A percentile compares a stretch with the other conserved stretches of the same genome.
Evolutionary conservation across 2,329 filamentous ascomycete genomes (phyloP).

Genomic region (Emmonsiellopsis sp.): DNA sequence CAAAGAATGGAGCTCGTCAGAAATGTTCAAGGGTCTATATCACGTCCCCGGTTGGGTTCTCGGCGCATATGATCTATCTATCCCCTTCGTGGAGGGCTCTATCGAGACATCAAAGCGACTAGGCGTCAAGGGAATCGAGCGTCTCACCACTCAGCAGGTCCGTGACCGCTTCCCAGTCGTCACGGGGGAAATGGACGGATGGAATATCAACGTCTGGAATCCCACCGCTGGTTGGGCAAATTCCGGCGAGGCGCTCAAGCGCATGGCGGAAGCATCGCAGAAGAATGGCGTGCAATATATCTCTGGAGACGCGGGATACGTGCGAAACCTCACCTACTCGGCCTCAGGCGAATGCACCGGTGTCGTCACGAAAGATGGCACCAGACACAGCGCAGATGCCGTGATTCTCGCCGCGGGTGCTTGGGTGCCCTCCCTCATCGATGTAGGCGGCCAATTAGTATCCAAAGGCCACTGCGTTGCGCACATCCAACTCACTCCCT

Average conservation of each 20-base stretch:
- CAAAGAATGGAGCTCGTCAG: conserved; percentile 36
- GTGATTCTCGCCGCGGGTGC: conserved; percentile 45
- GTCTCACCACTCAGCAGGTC: background rate
- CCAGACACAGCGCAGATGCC: conserved; percentile 32
- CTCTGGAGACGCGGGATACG: conserved; percentile 32
- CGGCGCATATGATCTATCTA: conserved; percentile 24
- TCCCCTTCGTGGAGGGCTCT: background rate
- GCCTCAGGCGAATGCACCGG: conserved; percentile 33
- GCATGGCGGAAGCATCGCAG: conserved; percentile 16
- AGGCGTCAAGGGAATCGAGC: background rate
- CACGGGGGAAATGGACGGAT: background rate
- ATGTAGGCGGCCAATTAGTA: conserved; percentile 45
- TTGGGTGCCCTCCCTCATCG: conserved; percentile 37
- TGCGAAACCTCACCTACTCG: conserved; percentile 29
- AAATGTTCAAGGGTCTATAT: conserved; percentile 37
- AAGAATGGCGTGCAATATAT: conserved; percentile 38
- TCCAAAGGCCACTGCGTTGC: conserved; percentile 47
- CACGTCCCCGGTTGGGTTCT: conserved; percentile 36
- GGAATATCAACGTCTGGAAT: conserved; percentile 16
- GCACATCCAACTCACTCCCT: conserved; percentile 40
- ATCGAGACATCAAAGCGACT: background rate
- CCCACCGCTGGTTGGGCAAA: conserved; percentile 46
- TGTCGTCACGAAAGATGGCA: conserved; percentile 35
- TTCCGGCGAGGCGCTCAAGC: conserved; percentile 40
- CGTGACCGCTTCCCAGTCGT: background rate